A percentile compares a stretch with the other conserved stretches of the same genome.
Conservation (phyloP, 2,329 filamentous ascomycete genomes). For the Calycina marina region DNA sequence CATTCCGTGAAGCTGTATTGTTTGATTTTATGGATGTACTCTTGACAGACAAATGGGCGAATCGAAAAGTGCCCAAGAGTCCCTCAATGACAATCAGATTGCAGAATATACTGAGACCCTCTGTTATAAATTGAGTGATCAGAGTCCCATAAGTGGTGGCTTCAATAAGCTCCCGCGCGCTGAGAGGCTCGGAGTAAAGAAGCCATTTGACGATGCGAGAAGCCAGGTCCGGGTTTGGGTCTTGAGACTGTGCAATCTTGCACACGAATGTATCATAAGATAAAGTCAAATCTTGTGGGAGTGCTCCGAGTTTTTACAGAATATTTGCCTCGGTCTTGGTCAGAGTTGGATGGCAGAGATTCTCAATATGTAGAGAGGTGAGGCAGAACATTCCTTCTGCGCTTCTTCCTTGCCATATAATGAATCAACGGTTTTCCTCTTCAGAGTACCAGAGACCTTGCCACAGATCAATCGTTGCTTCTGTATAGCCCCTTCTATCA, state of each 20-base stretch:
- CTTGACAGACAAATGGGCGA: slow-evolving; percentile 5
- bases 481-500: background rate
- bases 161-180: background rate
- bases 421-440: background rate
- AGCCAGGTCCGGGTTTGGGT: slow-evolving; percentile 2
- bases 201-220: slow-evolving; percentile 3
- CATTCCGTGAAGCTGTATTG: background rate
- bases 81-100: slow-evolving; percentile 4
- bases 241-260: slow-evolving; percentile 1
- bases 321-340: slow-evolving; percentile 3
- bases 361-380: slow-evolving; percentile 7
- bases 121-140: background rate
- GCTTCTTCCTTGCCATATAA: background rate
- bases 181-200: slow-evolving; percentile 1
- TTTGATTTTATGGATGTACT: slow-evolving; percentile 1
- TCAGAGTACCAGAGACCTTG: background rate
- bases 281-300: slow-evolving; percentile 2
- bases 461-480: background rate
- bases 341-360: slow-evolving; percentile 5
- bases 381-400: slow-evolving; percentile 4
- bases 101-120: slow-evolving; percentile 4
- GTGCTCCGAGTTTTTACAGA: background rate
- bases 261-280: slow-evolving; percentile 3
- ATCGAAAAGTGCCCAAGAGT: slow-evolving; percentile 1
- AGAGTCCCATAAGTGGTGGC: slow-evolving; percentile 1